phyloP scores from a whole-genome alignment of 768 basidiomycete species.

The Chalciporus piperatus region DNA sequence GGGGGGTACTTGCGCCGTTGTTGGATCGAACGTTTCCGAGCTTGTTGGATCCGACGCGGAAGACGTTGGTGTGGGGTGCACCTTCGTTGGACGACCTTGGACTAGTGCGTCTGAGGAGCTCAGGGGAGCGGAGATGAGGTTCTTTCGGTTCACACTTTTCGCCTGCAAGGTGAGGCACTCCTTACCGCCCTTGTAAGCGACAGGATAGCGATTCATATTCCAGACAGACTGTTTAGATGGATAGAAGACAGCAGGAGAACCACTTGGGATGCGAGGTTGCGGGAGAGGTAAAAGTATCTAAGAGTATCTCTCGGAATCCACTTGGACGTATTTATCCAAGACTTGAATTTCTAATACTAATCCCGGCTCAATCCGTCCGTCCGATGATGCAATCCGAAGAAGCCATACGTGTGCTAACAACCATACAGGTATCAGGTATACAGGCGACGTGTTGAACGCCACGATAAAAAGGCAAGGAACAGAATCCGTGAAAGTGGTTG shows the following conservation, averaged over 20 bases:
- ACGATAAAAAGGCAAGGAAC: neutral
- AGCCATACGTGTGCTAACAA: neutral
- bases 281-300: constrained; percentile 1
- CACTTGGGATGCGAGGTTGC: neutral
- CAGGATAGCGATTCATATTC: neutral
- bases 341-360: constrained; percentile 1
- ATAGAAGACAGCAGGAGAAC: neutral
- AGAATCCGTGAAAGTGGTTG: neutral
- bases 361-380: constrained; percentile 1
- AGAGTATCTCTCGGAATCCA: neutral
- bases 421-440: neutral
- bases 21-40: constrained; percentile 46
- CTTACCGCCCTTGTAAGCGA: neutral
- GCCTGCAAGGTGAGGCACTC: neutral
- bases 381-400: neutral
- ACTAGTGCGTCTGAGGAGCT: constrained; percentile 29
- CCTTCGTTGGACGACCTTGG: constrained; percentile 65
- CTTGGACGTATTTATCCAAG: neutral
- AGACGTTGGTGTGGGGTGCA: constrained; percentile 71
- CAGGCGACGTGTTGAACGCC: neutral
- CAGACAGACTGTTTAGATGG: neutral
- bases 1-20: constrained; percentile 46
- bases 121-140: constrained; percentile 2
- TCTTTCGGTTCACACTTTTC: neutral
- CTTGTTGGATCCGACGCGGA: constrained; percentile 56